Base-by-base conservation (phyloP, 257 asterid species). In the Cynanchum wilfordii region DNA sequence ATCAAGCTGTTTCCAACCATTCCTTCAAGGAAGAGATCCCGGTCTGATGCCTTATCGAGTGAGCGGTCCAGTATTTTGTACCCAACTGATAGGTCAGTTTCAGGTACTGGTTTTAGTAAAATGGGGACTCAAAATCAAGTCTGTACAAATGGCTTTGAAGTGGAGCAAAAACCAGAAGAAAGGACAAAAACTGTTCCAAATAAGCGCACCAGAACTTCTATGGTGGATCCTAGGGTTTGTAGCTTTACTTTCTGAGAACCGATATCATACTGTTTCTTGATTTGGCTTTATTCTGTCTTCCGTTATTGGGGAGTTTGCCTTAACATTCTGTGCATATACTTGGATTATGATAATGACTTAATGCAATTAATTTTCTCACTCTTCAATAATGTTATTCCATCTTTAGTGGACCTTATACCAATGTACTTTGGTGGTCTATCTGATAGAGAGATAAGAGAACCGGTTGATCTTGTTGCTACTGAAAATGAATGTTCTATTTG, bases 171-270 rank as follows among this genome's bases (percentile, higher is more conserved):
- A 76, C 70, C 85, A 51, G 96, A 88, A 82, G 97, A 86, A 69
- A 84, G 91, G 85, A 77, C 77, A 42, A 88, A 90, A 82, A 77
- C 70, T 75, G 82, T 84, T 70, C 97, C 93, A 79, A 89, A 77
- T 87, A 93, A 90, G 85, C 98, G 98, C 22, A 85, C 98, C 75
- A 93, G 97, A 80, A 93, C 97, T 52, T 89, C 97, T 76, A 78
- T 89, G 93, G 82, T 79, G 69, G 98, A 88, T 78, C 77, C 83
- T 66, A 85, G 89, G 91, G 96, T 89, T 75, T 76, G 93, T 81
- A 38, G 52, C 36, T 65, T 82, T 65, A 33, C 20, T 36, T 52
- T 64, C 10, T 49, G 7, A 25, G 22, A 4, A 9, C 0, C 22
- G 8, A 44, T 56, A 12, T 5, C n/a, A 22, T 72, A 24, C 55